These are phyloP conservation scores for Nidula microcarpa DNA, from an alignment of 768 basidiomycete genomes.

Conservation along the genomic window DNA sequence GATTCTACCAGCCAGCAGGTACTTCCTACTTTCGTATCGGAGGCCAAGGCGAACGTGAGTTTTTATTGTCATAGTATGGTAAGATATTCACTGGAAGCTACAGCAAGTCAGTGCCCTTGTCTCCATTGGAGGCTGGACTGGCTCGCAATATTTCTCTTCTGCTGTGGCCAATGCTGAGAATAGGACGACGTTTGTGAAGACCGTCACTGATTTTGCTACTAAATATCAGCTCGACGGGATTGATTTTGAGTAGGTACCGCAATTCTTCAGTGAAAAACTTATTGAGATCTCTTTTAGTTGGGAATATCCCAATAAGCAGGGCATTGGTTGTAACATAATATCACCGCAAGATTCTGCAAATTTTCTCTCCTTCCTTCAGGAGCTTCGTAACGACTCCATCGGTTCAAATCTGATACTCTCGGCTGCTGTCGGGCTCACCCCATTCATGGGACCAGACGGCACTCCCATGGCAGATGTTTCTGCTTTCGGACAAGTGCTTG, in stretches of 20 bases:
- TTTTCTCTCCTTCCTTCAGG: constrained; percentile 74
- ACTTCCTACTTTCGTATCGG: constrained; percentile 53
- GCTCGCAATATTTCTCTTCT: constrained; percentile 59
- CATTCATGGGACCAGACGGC: constrained; percentile 48
- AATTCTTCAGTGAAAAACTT: neutral
- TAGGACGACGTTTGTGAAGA: constrained; percentile 62
- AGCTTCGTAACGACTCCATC: constrained; percentile 55
- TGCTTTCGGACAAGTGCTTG: constrained; percentile 63
- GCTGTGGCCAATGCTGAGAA: constrained; percentile 54
- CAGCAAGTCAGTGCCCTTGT: constrained; percentile 56
- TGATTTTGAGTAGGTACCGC: constrained; percentile 41
- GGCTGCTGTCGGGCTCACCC: constrained; percentile 38
- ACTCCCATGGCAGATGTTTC: constrained; percentile 66
- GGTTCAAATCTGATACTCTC: constrained; percentile 54
- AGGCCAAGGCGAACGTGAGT: constrained; percentile 39
- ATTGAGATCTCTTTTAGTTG: constrained; percentile 37
- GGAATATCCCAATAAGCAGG: constrained; percentile 77
- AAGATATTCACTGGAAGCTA: neutral
- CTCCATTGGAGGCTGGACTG: constrained; percentile 72
- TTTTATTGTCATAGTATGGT: neutral
- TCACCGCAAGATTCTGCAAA: constrained; percentile 65
- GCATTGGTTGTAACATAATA: constrained; percentile 69
- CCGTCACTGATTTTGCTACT: constrained; percentile 43
- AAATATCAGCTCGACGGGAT: constrained; percentile 58
- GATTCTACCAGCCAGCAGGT: constrained; percentile 38